phyloP scores from a whole-genome alignment of 352 stramenopile species.

The Globisporangium viniferum region DNA sequence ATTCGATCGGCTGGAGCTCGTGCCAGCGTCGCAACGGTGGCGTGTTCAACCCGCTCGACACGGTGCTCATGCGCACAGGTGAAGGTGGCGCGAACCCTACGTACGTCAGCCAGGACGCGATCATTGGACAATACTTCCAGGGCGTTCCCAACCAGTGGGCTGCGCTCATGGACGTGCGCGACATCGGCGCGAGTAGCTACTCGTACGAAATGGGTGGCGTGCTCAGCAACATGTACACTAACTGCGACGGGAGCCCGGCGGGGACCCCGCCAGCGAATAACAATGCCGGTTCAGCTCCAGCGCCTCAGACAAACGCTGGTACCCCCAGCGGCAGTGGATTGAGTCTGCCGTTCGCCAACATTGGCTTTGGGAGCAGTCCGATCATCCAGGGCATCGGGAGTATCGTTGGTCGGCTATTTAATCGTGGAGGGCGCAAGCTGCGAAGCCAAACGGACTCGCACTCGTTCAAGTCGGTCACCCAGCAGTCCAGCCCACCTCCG shows the following conservation, averaged over 20 bases:
- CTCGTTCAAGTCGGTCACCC: background rate
- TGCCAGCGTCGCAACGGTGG: conserved; percentile 15
- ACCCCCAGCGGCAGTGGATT: background rate
- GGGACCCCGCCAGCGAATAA: conserved; percentile 21
- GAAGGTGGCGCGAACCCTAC: conserved; percentile 25
- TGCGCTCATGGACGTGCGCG: conserved; percentile 13
- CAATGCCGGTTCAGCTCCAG: conserved; percentile 1
- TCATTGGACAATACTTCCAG: conserved; percentile 54
- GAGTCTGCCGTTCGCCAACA: conserved; percentile 1
- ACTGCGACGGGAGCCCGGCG: conserved; percentile 29
- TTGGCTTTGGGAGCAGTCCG: background rate
- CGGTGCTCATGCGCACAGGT: conserved; percentile 28
- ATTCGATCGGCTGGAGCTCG: conserved; percentile 17
- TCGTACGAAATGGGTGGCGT: conserved; percentile 10
- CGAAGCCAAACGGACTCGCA: background rate
- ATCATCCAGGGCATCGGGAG: conserved; percentile 6
- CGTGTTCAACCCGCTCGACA: conserved; percentile 8
- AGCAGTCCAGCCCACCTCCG: background rate
- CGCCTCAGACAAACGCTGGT: background rate
- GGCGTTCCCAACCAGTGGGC: conserved; percentile 26
- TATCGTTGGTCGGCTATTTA: background rate
- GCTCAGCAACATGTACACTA: conserved; percentile 14
- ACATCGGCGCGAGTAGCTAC: conserved; percentile 16
- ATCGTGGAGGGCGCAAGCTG: background rate
- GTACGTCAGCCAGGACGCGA: conserved; percentile 6